A percentile compares a stretch with the other conserved stretches of the same genome.
Evolutionary conservation across 2,329 filamentous ascomycete species (phyloP).

Genomic region (Lasiodiplodia citricola): DNA sequence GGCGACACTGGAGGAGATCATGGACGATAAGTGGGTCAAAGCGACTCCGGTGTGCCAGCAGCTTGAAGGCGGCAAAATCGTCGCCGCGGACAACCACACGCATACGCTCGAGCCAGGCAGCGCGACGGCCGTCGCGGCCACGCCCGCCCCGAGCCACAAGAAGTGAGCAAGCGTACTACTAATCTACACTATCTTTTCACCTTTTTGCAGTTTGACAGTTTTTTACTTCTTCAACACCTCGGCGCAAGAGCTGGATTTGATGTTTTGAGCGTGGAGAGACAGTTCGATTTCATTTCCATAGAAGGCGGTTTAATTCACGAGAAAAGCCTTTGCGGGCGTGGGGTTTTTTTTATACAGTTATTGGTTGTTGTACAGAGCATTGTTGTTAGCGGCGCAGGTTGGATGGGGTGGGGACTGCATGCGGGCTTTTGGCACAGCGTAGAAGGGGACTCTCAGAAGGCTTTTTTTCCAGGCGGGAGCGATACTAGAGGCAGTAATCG

Average conservation of each 20-base stretch:
- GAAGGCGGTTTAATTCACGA: slow-evolving; percentile 27
- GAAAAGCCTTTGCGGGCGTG: not conserved
- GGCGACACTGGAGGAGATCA: slow-evolving; percentile 82
- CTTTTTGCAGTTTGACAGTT: not conserved
- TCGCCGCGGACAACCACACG: slow-evolving; percentile 76
- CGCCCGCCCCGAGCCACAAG: slow-evolving; percentile 29
- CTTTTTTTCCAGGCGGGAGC: not conserved
- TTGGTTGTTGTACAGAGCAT: slow-evolving; percentile 19
- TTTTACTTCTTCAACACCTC: not conserved
- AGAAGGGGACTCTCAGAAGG: slow-evolving; percentile 13
- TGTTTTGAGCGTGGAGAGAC: not conserved
- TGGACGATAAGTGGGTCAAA: slow-evolving; percentile 89
- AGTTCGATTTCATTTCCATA: slow-evolving; percentile 18
- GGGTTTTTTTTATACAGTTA: slow-evolving; percentile 13
- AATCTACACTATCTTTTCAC: not conserved
- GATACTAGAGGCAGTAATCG: slow-evolving; percentile 19
- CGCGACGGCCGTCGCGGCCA: slow-evolving; percentile 45
- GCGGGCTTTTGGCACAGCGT: slow-evolving; percentile 12
- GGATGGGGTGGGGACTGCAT: slow-evolving; percentile 13
- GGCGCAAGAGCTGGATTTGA: slow-evolving; percentile 10
- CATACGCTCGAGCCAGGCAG: slow-evolving; percentile 78
- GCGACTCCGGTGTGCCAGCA: slow-evolving; percentile 83
- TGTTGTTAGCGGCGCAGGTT: slow-evolving; percentile 7
- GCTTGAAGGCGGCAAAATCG: slow-evolving; percentile 73
- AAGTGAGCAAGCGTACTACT: slow-evolving; percentile 26